Evolutionary conservation across 2,329 filamentous ascomycete species (phyloP), one percentile per base, ranked within the genome.

Genomic region (Penicillium sp.): DNA sequence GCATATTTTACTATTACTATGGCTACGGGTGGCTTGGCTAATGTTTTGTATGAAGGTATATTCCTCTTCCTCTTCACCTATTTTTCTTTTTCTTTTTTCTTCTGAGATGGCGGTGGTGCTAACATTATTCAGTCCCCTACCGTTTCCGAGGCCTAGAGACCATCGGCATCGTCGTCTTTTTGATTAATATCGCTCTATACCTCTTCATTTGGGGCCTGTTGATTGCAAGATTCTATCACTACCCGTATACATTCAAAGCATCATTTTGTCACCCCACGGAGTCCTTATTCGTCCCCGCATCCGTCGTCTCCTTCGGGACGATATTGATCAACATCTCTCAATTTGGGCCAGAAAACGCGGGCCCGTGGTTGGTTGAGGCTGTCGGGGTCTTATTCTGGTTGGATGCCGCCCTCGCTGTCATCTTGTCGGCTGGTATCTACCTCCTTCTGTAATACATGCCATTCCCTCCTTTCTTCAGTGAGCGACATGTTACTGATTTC

Each of bases 241-340:
- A 86, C 50, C 88, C 88, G 0, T 83, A 85, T 15, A 89, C 85
- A 7, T 90, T 93, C 65, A 80, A 79, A 51, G 78, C 83, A 12
- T 90, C 88, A 0, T 87, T 94, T 53, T 76, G 84, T 6, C 89
- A 93, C 71, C 89, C 89, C 10, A 86, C 87, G 0, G 90, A 95
- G 66, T 88, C 84, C 8, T 77, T 93, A 0, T 94, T 93, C 66
- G 84, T 90, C 13, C 88, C 89, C 0, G 83, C 89, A 1, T 84
- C 78, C 3, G 74, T 80, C 8, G 84, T 88, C 51, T 90, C 87
- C 13, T 80, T 88, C 54, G 89, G 87, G 18, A 90, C 90, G 33
- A 84, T 92, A 24, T 76, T 91, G 60, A 90, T 90, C 63, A 93
- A 91, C 58, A 83, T 89, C 24, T 88, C 86, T 34, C 85, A 94